These are phyloP conservation scores for Chrysosporium keratinophilum DNA, from an alignment of 2,329 filamentous ascomycete species.

Conservation along the genomic window DNA sequence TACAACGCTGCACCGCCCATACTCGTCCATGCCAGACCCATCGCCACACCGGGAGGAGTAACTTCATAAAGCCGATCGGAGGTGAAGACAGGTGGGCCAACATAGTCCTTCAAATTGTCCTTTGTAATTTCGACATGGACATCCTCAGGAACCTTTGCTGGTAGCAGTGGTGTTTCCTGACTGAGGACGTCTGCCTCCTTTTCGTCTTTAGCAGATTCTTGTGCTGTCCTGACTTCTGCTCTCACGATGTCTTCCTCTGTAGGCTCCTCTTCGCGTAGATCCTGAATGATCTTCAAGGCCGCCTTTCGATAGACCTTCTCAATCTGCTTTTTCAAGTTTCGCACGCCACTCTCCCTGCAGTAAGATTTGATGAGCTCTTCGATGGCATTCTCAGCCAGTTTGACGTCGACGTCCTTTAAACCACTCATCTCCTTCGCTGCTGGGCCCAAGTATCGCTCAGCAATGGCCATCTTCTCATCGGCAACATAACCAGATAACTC, in stretches of 20 bases:
- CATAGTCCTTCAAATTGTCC: slow-evolving; percentile 89
- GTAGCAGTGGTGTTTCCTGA: slow-evolving; percentile 7
- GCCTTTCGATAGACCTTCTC: slow-evolving; percentile 98
- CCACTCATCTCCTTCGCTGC: slow-evolving; percentile 91
- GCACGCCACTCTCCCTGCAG: slow-evolving; percentile 90
- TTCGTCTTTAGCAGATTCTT: slow-evolving; percentile 47
- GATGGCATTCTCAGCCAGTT: slow-evolving; percentile 74
- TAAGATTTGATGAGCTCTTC: slow-evolving; percentile 98
- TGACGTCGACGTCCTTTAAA: slow-evolving; percentile 80
- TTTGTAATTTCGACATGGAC: slow-evolving; percentile 81
- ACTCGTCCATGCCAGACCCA: slow-evolving; percentile 97
- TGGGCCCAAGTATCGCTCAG: slow-evolving; percentile 81
- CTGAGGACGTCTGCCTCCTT: slow-evolving; percentile 15
- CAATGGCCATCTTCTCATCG: slow-evolving; percentile 98
- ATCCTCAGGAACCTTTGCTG: slow-evolving; percentile 72
- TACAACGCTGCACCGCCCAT: slow-evolving; percentile 95
- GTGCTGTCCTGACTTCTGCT: slow-evolving; percentile 69
- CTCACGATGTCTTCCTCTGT: slow-evolving; percentile 60
- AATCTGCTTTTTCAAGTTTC: slow-evolving; percentile 98
- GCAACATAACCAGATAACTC: slow-evolving; percentile 91
- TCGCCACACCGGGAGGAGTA: slow-evolving; percentile 86
- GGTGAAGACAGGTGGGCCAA: slow-evolving; percentile 90
- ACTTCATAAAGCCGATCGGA: slow-evolving; percentile 90
- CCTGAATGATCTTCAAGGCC: slow-evolving; percentile 86
- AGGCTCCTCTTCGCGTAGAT: slow-evolving; percentile 16